A percentile compares a stretch with the other conserved stretches of the same genome.
Evolutionary conservation across 768 basidiomycete species (phyloP).

Genomic region (Suillus cothurnatus): DNA sequence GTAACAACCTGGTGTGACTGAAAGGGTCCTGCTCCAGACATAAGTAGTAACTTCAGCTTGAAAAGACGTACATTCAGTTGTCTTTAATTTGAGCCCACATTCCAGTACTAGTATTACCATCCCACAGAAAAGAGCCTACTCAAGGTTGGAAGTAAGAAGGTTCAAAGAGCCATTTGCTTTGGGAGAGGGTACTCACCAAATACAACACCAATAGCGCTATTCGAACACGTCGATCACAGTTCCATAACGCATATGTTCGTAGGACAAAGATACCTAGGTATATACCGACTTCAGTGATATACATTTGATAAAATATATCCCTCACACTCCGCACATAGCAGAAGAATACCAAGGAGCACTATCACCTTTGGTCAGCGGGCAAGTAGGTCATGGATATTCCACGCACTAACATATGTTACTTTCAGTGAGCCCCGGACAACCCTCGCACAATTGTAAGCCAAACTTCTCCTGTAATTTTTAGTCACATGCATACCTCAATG

Average conservation of each 20-base stretch:
- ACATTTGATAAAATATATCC: not conserved
- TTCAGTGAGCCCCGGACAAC: not conserved
- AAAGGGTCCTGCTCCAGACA: not conserved
- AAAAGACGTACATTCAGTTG: not conserved
- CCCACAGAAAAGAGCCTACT: not conserved
- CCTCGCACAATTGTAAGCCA: not conserved
- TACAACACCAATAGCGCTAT: not conserved
- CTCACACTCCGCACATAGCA: not conserved
- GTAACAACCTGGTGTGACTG: not conserved
- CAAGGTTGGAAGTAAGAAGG: not conserved
- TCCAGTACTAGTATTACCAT: not conserved
- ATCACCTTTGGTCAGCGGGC: not conserved
- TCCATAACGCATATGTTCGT: slow-evolving; percentile 2
- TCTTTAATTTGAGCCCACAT: not conserved
- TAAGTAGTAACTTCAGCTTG: not conserved
- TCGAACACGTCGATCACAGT: slow-evolving; percentile 1
- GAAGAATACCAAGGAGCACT: not conserved
- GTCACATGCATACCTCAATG: not conserved
- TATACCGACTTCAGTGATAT: not conserved
- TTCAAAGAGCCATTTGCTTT: not conserved
- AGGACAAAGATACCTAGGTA: not conserved
- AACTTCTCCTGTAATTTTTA: not conserved
- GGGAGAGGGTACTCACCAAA: not conserved
- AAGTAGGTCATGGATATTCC: not conserved
- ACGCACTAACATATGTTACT: not conserved